Evolutionary conservation across 2,329 filamentous ascomycete species (phyloP).

Genomic region (Botrytis byssoidea): DNA sequence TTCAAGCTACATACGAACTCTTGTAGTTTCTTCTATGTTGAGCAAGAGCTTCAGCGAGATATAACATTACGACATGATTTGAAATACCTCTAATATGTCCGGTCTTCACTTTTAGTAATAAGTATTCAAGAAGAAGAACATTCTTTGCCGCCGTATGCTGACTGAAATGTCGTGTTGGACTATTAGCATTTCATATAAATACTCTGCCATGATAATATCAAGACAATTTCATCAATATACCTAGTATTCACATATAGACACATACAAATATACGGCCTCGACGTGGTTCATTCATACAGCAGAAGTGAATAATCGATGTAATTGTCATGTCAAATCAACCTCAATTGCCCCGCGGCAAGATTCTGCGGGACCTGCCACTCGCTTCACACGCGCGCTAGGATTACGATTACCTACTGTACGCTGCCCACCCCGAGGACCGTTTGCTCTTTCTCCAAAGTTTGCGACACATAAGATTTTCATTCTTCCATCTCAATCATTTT

Average conservation of each 20-base stretch:
- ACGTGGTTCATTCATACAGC: not conserved
- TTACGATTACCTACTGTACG: not conserved
- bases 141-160: not conserved
- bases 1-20: not conserved
- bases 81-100: not conserved
- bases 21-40: not conserved
- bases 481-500: constrained; percentile 3
- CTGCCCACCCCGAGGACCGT: not conserved
- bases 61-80: not conserved
- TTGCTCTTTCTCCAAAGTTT: not conserved
- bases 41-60: not conserved
- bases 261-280: not conserved
- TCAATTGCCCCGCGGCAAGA: not conserved
- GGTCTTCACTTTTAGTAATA: not conserved
- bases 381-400: not conserved
- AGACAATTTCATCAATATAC: not conserved
- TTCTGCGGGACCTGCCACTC: not conserved
- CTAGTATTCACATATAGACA: not conserved
- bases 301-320: not conserved
- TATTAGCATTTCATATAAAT: not conserved
- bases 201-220: not conserved
- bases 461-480: constrained; percentile 5
- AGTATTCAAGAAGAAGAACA: not conserved
- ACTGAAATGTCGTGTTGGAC: not conserved
- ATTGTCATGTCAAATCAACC: not conserved